A percentile compares a stretch with the other conserved stretches of the same genome.
phyloP scores from a whole-genome alignment of 1,139 yeast genomes.

The Chernovozyma aurita region DNA sequence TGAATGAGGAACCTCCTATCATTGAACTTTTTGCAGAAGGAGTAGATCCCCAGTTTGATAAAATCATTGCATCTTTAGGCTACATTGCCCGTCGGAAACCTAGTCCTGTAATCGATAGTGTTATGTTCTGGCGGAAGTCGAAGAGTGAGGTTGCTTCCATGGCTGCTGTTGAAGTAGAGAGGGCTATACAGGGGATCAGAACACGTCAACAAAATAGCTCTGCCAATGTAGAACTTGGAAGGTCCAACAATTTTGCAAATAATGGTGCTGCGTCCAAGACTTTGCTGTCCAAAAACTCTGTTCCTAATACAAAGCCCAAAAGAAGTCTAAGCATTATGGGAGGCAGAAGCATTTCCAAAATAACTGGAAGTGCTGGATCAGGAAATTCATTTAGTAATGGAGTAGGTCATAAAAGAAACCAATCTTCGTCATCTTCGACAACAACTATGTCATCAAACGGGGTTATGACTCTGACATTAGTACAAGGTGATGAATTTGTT shows the following conservation, averaged over 20 bases:
- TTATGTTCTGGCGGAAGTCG: constrained; percentile 96
- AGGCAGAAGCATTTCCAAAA: constrained; percentile 34
- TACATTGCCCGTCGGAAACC: constrained; percentile 88
- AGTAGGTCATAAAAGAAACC: constrained; percentile 30
- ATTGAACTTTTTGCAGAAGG: constrained; percentile 84
- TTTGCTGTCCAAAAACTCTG: neutral
- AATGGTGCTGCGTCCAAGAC: neutral
- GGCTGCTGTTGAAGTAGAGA: constrained; percentile 63
- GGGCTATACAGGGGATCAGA: constrained; percentile 21
- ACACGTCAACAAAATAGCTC: neutral
- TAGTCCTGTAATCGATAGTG: constrained; percentile 93
- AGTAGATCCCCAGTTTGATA: constrained; percentile 79
- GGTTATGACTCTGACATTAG: neutral
- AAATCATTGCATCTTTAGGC: constrained; percentile 80
- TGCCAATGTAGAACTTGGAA: neutral
- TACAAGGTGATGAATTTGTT: constrained; percentile 18
- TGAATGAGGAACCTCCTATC: constrained; percentile 74
- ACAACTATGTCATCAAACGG: neutral
- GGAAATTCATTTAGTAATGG: neutral
- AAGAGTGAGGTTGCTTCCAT: constrained; percentile 78
- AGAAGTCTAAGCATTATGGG: constrained; percentile 41
- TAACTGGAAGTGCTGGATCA: constrained; percentile 12
- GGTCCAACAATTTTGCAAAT: neutral
- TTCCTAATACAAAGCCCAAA: constrained; percentile 20
- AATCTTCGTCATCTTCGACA: constrained; percentile 26